Base-by-base conservation (phyloP, 495 filamentous ascomycete genomes). In the Annulohypoxylon bovei region DNA sequence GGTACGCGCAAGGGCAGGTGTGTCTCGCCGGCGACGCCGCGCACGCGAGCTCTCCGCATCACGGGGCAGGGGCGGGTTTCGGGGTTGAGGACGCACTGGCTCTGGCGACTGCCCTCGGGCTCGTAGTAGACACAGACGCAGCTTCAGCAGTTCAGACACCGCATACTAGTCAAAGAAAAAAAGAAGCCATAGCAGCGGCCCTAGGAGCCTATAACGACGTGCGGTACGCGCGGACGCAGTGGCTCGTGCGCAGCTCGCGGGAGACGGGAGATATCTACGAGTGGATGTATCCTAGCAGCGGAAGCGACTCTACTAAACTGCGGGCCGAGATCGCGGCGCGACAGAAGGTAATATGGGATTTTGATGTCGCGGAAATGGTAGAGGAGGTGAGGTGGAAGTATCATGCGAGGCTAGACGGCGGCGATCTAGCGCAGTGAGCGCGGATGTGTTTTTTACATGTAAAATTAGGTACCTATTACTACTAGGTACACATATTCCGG, bases 21-120 rank as follows among this genome's bases (percentile, higher is more conserved):
- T 68, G 65, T 16, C 46, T 78, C 3, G 72, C 75, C 9, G 70
- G 73, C 1, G 76, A 78, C 52, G 81, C 82, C 3, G 82, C 83
- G 2, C 82, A 84, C 65, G 81, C 81, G 3, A 63, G 78, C 0
- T 60, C 75, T 0, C 83, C 83, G 20, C 64, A 67, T 18, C 64
- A 60, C 25, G 64, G 64, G 0, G 64, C 64, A 0, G 55, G 65
- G 12, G 65, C 65, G 0, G 55, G 65, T 14, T 25, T 61, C 12
- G 65, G 65, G 4, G 65, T 67, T 0, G 62, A 65, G 27, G 62
- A 65, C 35, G 62, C 62, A 12, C 23, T 65, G 22, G 62, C 62
- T 4, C 22, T 65, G 7, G 62, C 54, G 22, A 50, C 46, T n/a
- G 46, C 46, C 2, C 46, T 50, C 23, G 23, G 23, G 7, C 23